A percentile compares a stretch with the other conserved stretches of the same genome.
Conservation (phyloP, 768 basidiomycete species). For the Suillus sp. region DNA sequence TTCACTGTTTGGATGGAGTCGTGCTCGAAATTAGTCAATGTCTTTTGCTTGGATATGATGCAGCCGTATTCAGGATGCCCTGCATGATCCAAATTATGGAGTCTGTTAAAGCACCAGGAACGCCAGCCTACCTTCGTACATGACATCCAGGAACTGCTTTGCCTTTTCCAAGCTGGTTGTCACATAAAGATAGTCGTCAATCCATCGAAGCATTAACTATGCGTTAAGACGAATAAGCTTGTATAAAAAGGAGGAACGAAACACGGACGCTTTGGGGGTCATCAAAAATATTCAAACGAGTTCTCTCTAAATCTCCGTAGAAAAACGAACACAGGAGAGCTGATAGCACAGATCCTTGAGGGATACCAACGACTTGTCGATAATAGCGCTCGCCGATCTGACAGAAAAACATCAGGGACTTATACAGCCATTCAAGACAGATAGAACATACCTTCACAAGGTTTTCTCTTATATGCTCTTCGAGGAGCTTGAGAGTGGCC, state of each 20-base stretch:
- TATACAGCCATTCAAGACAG: constrained; percentile 3
- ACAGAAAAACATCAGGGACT: neutral
- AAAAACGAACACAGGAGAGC: constrained; percentile 90
- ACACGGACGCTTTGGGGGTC: constrained; percentile 63
- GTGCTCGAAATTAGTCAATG: constrained; percentile 82
- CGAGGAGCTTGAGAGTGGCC: constrained; percentile 71
- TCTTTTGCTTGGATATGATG: constrained; percentile 86
- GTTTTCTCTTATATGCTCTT: constrained; percentile 90
- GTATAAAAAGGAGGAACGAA: neutral
- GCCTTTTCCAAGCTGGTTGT: constrained; percentile 69
- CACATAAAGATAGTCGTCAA: constrained; percentile 95
- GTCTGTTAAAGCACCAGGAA: neutral
- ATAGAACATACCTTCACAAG: constrained; percentile 72
- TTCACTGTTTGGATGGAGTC: constrained; percentile 50
- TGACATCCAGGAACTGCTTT: constrained; percentile 65
- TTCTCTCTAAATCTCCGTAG: constrained; percentile 87
- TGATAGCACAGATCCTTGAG: constrained; percentile 95
- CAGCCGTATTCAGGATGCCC: constrained; percentile 96
- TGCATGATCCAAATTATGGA: constrained; percentile 23
- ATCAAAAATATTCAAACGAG: constrained; percentile 47
- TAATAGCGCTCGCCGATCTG: constrained; percentile 82
- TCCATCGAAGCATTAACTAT: constrained; percentile 78
- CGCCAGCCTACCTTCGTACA: constrained; percentile 61
- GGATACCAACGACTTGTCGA: constrained; percentile 91
- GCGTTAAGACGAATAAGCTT: neutral